Conservation (phyloP, 2,329 filamentous ascomycete genomes). For the Aspergillus fumigatiaffinis region DNA sequence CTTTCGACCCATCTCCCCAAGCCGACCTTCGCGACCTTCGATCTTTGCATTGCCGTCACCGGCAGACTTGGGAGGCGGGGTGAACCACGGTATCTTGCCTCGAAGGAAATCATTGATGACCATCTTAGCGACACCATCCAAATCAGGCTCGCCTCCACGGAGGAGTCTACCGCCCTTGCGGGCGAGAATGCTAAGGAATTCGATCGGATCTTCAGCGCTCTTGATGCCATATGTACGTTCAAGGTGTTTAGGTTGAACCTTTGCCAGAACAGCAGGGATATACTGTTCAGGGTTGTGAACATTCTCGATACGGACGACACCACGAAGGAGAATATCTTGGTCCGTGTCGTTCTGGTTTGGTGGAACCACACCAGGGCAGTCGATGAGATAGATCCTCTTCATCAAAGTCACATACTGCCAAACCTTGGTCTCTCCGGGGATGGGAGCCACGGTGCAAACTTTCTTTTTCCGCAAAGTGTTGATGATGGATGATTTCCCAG, state of each 20-base stretch:
- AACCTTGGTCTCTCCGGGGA: slow-evolving; percentile 94
- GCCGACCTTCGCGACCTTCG: slow-evolving; percentile 69
- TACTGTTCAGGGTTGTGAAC: slow-evolving; percentile 97
- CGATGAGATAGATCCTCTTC: slow-evolving; percentile 92
- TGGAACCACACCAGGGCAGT: slow-evolving; percentile 94
- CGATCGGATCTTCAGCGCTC: slow-evolving; percentile 69
- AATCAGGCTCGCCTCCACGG: slow-evolving; percentile 88
- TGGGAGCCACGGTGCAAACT: slow-evolving; percentile 87
- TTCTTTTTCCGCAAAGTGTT: slow-evolving; percentile 94
- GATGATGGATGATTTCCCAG: slow-evolving; percentile 94
- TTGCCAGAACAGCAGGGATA: slow-evolving; percentile 73
- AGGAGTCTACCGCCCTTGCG: slow-evolving; percentile 81
- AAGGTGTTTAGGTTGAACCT: slow-evolving; percentile 81
- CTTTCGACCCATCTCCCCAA: slow-evolving; percentile 78
- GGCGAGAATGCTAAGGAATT: slow-evolving; percentile 83
- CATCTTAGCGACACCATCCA: slow-evolving; percentile 95
- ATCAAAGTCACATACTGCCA: slow-evolving; percentile 98
- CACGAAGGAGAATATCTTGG: slow-evolving; percentile 81
- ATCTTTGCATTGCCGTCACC: slow-evolving; percentile 50
- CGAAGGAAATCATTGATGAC: slow-evolving; percentile 93
- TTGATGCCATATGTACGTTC: slow-evolving; percentile 89
- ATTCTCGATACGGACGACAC: slow-evolving; percentile 91
- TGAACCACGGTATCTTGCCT: slow-evolving; percentile 96
- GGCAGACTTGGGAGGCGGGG: slow-evolving; percentile 63
- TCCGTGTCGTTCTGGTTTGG: slow-evolving; percentile 80